These are phyloP conservation scores for Trypanosoma brucei DNA, from an alignment of 208 protist species.

Conservation along the genomic window DNA sequence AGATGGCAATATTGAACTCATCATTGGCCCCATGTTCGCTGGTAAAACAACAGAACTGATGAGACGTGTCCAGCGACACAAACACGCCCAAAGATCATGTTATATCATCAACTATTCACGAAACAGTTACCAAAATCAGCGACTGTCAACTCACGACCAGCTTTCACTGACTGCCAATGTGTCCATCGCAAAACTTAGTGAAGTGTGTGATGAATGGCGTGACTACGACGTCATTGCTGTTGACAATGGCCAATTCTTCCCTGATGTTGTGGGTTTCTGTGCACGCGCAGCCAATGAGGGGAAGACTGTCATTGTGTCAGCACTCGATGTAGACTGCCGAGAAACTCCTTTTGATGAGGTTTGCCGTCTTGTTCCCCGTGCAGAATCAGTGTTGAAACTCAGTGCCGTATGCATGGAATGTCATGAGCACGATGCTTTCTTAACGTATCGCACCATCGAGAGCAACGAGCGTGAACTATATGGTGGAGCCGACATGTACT, in stretches of 20 bases:
- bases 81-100: conserved; percentile 66
- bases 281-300: conserved; percentile 78
- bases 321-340: conserved; percentile 92
- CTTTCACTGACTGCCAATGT: conserved; percentile 53
- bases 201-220: conserved; percentile 50
- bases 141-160: conserved; percentile 84
- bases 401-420: conserved; percentile 91
- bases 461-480: conserved; percentile 80
- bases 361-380: conserved; percentile 79
- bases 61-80: conserved; percentile 80
- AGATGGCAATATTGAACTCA: conserved; percentile 69
- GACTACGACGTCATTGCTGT: conserved; percentile 91
- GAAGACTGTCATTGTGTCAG: conserved; percentile 92
- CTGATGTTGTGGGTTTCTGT: conserved; percentile 89
- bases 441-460: conserved; percentile 76
- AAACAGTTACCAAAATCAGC: conserved; percentile 80
- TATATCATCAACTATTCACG: conserved; percentile 91
- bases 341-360: conserved; percentile 86
- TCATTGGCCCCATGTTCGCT: conserved; percentile 95
- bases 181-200: conserved; percentile 47
- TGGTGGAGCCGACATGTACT: conserved; percentile 93
- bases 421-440: conserved; percentile 36
- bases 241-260: conserved; percentile 93
- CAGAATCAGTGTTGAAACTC: conserved; percentile 90
- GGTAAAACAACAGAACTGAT: conserved; percentile 95